phyloP scores from a whole-genome alignment of 2,329 filamentous ascomycete species.

The Cordyceps javanica region DNA sequence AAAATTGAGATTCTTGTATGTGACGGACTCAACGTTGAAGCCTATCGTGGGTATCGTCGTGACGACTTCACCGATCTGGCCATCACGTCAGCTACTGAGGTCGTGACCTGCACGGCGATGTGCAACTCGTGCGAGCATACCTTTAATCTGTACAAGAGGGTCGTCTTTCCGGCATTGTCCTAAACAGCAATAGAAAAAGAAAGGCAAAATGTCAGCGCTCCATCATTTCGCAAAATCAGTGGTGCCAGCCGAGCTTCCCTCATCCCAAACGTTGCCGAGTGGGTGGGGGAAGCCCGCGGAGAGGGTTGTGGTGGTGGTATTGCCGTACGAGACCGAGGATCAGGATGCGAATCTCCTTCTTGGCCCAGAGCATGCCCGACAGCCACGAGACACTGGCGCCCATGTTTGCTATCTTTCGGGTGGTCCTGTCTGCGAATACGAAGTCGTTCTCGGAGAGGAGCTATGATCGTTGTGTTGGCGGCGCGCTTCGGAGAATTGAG shows the following conservation, averaged over 20 bases:
- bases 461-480: background rate
- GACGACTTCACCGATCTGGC: slow-evolving; percentile 94
- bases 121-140: slow-evolving; percentile 37
- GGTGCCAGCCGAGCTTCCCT: background rate
- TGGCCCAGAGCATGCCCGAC: slow-evolving; percentile 72
- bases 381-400: slow-evolving; percentile 62
- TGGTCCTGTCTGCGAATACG: background rate
- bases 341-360: slow-evolving; percentile 97
- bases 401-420: slow-evolving; percentile 40
- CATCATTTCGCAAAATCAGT: background rate
- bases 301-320: background rate
- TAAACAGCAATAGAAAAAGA: slow-evolving; percentile 31
- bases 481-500: background rate
- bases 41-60: slow-evolving; percentile 99
- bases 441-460: background rate
- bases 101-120: too few relatives aligned
- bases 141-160: slow-evolving; percentile 92
- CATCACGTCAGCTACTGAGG: slow-evolving; percentile 11
- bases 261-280: background rate
- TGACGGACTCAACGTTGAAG: slow-evolving; percentile 98
- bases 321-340: slow-evolving; percentile 79
- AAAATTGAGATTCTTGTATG: slow-evolving; percentile 97
- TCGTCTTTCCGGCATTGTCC: slow-evolving; percentile 99
- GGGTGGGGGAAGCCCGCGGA: background rate
- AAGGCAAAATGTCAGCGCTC: slow-evolving; percentile 1